A percentile compares a stretch with the other conserved stretches of the same genome.
These are phyloP conservation scores for Venustampulla echinocandica DNA, from an alignment of 495 filamentous ascomycete species.

Conservation along the genomic window DNA sequence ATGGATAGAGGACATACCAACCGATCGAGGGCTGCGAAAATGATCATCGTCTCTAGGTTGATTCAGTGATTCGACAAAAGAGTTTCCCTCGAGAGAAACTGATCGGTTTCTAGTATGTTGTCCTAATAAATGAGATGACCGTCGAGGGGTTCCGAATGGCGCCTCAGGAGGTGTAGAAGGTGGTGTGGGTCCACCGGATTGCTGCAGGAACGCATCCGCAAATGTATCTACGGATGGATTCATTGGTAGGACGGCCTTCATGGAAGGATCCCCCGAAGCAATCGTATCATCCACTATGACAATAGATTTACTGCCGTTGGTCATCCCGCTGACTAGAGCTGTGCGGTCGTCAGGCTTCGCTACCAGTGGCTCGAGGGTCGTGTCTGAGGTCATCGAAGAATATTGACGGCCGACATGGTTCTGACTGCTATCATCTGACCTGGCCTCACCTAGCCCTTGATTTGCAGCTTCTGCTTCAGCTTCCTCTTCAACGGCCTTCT, in stretches of 20 bases:
- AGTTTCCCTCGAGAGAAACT: constrained; percentile 27
- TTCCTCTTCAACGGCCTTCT: constrained; percentile 53
- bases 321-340: constrained; percentile 46
- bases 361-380: constrained; percentile 11
- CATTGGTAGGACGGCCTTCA: constrained; percentile 38
- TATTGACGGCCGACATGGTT: constrained; percentile 16
- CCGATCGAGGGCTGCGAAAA: constrained; percentile 32
- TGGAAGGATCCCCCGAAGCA: constrained; percentile 31
- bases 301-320: constrained; percentile 74
- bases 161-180: constrained; percentile 43
- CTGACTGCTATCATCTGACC: constrained; percentile 15
- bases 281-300: constrained; percentile 74
- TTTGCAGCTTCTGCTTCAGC: constrained; percentile 33
- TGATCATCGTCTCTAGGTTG: too few species aligned
- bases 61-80: constrained; percentile 19
- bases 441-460: constrained; percentile 1
- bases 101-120: constrained; percentile 18
- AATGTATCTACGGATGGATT: constrained; percentile 42
- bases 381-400: constrained; percentile 17
- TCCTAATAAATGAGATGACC: constrained; percentile 42
- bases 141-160: constrained; percentile 33
- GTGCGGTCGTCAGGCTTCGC: constrained; percentile 5
- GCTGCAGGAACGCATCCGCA: constrained; percentile 36
- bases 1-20: constrained; percentile 3
- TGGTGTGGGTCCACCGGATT: constrained; percentile 38